Percentiles rank a stretch among this genome's conserved stretches.
Evolutionary conservation across 331 rosid genomes (phyloP).

Genomic region (Phaseolus coccineus): DNA sequence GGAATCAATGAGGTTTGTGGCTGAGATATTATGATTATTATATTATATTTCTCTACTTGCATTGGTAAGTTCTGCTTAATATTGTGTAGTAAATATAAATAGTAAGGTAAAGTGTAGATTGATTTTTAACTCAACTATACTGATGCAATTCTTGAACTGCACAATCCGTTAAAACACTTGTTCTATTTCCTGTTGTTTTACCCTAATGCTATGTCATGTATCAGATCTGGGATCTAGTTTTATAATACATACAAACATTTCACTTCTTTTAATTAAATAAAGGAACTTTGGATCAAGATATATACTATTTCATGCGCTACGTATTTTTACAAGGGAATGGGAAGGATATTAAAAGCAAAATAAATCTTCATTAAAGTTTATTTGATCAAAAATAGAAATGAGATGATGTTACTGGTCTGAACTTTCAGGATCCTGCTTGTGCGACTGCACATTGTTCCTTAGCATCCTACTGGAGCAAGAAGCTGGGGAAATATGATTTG

Average conservation of each 20-base stretch:
- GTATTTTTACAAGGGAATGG: not conserved
- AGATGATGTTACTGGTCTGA: not conserved
- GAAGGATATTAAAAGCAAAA: not conserved
- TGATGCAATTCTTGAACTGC: not conserved
- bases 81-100: no score
- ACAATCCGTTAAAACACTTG: not conserved
- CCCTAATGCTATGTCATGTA: not conserved
- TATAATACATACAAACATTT: not conserved
- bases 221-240: not conserved
- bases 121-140: not conserved
- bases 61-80: no score
- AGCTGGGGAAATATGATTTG: slow-evolving; percentile 65
- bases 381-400: not conserved
- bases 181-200: not conserved
- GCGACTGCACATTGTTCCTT: slow-evolving; percentile 37
- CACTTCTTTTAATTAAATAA: not conserved
- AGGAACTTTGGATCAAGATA: not conserved
- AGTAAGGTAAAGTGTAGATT: slow-evolving; percentile 41
- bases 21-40: no score
- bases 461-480: slow-evolving; percentile 54
- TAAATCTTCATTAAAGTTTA: not conserved
- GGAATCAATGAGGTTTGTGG: slow-evolving; percentile 59
- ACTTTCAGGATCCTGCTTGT: slow-evolving; percentile 17
- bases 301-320: not conserved
- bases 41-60: no score